A percentile compares a stretch with the other conserved stretches of the same genome.
These are phyloP conservation scores for Ziziphus jujuba DNA, from an alignment of 306 rosid species.

Conservation along the genomic window DNA sequence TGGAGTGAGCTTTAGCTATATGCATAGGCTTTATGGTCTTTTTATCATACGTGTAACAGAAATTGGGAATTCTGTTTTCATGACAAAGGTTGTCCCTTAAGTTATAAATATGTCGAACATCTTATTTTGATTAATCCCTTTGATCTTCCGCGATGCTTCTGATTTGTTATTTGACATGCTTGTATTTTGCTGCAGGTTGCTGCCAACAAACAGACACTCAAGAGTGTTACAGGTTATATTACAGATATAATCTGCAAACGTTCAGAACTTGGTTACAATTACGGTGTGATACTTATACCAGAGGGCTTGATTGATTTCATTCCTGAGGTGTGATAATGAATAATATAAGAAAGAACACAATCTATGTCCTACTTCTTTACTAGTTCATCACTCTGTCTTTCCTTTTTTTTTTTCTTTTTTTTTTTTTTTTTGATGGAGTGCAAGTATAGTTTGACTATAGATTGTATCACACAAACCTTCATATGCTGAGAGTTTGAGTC, in stretches of 20 bases:
- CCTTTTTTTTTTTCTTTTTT: no score
- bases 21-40: not conserved
- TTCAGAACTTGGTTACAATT: conserved; percentile 58
- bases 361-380: no score
- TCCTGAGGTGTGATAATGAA: conserved; percentile 65
- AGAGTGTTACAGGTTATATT: conserved; percentile 77
- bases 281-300: conserved; percentile 87
- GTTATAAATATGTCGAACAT: no score
- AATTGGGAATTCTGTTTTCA: not conserved
- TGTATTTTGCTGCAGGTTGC: conserved; percentile 61
- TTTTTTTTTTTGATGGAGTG: not conserved
- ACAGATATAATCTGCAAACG: conserved; percentile 73
- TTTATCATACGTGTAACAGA: not conserved
- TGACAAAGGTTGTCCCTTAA: no score
- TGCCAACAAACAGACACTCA: conserved; percentile 78
- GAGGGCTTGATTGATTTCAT: conserved; percentile 95
- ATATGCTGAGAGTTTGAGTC: no score
- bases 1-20: no score
- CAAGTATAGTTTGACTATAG: not conserved
- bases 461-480: no score
- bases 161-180: conserved; percentile 20
- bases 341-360: no score
- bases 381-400: no score
- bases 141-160: no score
- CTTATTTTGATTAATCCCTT: no score